Conservation (phyloP, 306 rosid species). For the Astragalus membranaceus region DNA sequence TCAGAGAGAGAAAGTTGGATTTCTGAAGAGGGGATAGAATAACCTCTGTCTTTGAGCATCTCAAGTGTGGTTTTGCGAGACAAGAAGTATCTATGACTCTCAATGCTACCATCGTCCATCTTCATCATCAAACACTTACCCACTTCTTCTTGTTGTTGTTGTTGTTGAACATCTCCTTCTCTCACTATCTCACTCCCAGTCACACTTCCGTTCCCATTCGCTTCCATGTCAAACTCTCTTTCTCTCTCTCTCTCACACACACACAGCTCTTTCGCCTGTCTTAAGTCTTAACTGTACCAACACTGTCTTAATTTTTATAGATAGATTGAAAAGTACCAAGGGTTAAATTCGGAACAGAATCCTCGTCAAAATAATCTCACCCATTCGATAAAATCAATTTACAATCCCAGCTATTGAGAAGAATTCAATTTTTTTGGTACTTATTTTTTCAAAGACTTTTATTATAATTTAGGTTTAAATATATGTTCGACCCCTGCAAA, state of each 20-base stretch:
- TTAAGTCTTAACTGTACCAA: too few relatives aligned
- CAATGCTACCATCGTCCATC: slow-evolving; percentile 51
- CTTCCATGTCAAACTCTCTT: neutral
- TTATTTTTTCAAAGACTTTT: too few relatives aligned
- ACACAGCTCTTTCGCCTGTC: too few relatives aligned
- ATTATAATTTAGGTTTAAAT: too few relatives aligned
- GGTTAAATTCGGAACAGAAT: too few relatives aligned
- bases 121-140: slow-evolving; percentile 43
- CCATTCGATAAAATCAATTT: too few relatives aligned
- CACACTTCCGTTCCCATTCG: neutral
- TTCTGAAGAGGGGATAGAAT: slow-evolving; percentile 42
- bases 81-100: slow-evolving; percentile 66
- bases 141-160: neutral
- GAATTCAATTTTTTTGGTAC: too few relatives aligned
- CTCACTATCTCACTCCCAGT: neutral
- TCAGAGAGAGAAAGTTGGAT: slow-evolving; percentile 54
- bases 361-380: too few relatives aligned
- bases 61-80: slow-evolving; percentile 67
- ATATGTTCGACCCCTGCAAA: too few relatives aligned
- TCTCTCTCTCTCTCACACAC: neutral
- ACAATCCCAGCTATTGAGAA: too few relatives aligned
- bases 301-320: too few relatives aligned
- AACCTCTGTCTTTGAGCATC: slow-evolving; percentile 91
- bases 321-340: too few relatives aligned
- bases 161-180: neutral